Base-by-base conservation (phyloP, 257 asterid genomes). In the Cynanchum wilfordii region DNA sequence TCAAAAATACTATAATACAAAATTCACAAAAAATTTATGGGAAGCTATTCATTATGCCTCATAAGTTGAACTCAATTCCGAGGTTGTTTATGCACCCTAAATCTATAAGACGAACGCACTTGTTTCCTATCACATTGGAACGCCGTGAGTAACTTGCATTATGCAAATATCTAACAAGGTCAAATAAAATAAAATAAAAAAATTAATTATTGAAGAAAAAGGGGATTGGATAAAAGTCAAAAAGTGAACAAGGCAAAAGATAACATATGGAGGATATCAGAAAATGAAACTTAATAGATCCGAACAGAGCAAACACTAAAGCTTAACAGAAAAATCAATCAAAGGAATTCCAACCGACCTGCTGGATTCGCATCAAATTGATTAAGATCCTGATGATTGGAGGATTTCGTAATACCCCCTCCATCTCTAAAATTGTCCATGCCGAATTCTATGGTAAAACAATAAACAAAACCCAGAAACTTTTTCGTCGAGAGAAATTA, bases 381-480 rank as follows among this genome's bases (percentile, higher is more conserved):
- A 58, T 69, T 76, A 62, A 79, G 92, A 80, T 87, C 86, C 75
- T 82, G 90, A 76, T 66, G 78, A 79, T 82, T 76, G 71, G 85
- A 79, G 42, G 87, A 56, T 64, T 76, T 86, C 29, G 68, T 73
- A 66, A 74, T 63, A 78, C 81, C 79, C 67, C 80, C 84, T 25
- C 86, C 89, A 80, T 79, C 92, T 83, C 89, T 88, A 76, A 81
- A 87, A 72, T 84, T 83, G 72, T 93, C 98, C 98, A 88, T 93
- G 45, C 72, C 78, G 72, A 82, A 79, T 24, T 60, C 67, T 69
- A 77, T 68, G 20, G 79, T 77, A 74, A 73, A 20, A 73, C 60
- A 24, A 73, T 45, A 62, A 72, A 45, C 27, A 44, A 68, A 73
- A 79, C 63, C 45, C 75, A 55, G 33, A 58, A 78, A 70, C 47